These are phyloP conservation scores for Ashbya aceris DNA, from an alignment of 1,139 yeast genomes.

Conservation along the genomic window DNA sequence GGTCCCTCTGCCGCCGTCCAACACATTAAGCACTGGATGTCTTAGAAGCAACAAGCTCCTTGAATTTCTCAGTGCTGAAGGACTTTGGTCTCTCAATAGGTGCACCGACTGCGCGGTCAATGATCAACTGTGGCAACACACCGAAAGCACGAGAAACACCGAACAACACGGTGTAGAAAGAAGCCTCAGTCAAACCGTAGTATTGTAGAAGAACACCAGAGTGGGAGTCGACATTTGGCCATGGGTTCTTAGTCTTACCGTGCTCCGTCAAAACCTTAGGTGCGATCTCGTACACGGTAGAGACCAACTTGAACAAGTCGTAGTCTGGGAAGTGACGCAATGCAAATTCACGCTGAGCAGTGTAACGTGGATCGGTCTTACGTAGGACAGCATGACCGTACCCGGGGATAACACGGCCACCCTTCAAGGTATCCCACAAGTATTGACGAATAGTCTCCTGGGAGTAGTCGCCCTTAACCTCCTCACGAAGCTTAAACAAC, in stretches of 20 bases:
- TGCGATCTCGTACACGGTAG: conserved; percentile 86
- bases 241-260: conserved; percentile 98
- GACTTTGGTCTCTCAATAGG: conserved; percentile 98
- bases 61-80: conserved; percentile 55
- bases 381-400: conserved; percentile 40
- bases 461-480: conserved; percentile 28
- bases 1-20: too few relatives aligned
- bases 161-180: conserved; percentile 94
- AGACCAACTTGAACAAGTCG: conserved; percentile 83
- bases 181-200: conserved; percentile 91
- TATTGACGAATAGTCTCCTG: conserved; percentile 30
- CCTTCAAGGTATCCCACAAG: conserved; percentile 34
- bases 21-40: too few relatives aligned
- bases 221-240: conserved; percentile 98
- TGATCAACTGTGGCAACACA: conserved; percentile 91
- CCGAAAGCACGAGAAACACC: conserved; percentile 98
- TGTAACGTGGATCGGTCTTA: conserved; percentile 40
- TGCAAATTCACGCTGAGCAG: conserved; percentile 95
- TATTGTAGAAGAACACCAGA: conserved; percentile 95
- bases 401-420: conserved; percentile 38
- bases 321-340: conserved; percentile 95
- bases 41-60: conserved; percentile 31
- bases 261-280: conserved; percentile 92
- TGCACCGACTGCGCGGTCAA: conserved; percentile 91
- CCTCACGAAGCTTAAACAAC: conserved; percentile 31